These are phyloP conservation scores for Talaromyces wortmannii DNA, from an alignment of 495 filamentous ascomycete species.

Conservation along the genomic window DNA sequence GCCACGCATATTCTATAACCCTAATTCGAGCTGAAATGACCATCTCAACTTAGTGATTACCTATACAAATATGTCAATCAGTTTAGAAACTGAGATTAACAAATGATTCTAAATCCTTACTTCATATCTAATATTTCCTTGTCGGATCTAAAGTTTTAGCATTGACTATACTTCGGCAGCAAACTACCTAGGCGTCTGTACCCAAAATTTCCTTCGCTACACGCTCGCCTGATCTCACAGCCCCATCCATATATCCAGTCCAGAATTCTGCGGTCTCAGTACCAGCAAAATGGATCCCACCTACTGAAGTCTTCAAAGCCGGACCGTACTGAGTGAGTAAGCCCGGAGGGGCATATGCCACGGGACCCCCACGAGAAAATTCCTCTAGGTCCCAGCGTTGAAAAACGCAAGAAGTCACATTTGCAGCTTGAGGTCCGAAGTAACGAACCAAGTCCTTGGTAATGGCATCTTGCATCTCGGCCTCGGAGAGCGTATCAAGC, in stretches of 20 bases:
- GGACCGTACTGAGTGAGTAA: slow-evolving; percentile 8
- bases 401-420: slow-evolving; percentile 7
- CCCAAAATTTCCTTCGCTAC: slow-evolving; percentile 13
- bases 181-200: too few species aligned
- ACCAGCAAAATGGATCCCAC: slow-evolving; percentile 21
- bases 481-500: slow-evolving; percentile 7
- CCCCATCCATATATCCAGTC: slow-evolving; percentile 27
- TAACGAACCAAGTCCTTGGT: slow-evolving; percentile 7
- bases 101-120: too few species aligned
- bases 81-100: too few species aligned
- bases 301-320: slow-evolving; percentile 8
- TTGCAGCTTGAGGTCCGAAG: slow-evolving; percentile 10
- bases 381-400: slow-evolving; percentile 16
- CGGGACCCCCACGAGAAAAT: slow-evolving; percentile 12
- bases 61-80: too few species aligned
- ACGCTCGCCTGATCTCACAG: slow-evolving; percentile 16
- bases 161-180: too few species aligned
- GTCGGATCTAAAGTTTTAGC: too few species aligned
- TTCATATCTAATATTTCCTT: too few species aligned
- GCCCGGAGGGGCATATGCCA: slow-evolving; percentile 6
- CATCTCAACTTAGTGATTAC: too few species aligned
- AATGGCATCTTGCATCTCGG: slow-evolving; percentile 4
- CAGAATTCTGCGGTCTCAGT: slow-evolving; percentile 19
- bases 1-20: too few species aligned
- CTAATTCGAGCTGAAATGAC: too few species aligned